Evolutionary conservation across 1,284 basidiomycete genomes (phyloP), one percentile per base, ranked within the genome.

Genomic region (Ganoderma leucocontextum): DNA sequence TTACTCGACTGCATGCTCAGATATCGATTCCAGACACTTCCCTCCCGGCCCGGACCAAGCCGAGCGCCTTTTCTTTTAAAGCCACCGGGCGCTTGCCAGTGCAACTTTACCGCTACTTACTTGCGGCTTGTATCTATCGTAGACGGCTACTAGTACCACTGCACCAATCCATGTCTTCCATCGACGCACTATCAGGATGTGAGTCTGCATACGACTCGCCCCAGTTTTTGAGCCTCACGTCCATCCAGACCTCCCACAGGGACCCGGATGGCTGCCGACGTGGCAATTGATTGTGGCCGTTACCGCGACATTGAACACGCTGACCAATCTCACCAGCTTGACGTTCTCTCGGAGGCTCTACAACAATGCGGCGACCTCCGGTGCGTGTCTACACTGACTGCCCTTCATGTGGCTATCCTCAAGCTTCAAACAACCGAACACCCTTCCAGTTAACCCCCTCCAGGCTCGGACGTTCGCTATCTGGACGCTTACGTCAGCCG

Each of bases 381-480:
- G 77, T 75, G 47, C 19, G 65, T 63, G 9, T 33, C 35, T 58
- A 33, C 64, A 58, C 7, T 63, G 55, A 47, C 19, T n/a, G 10
- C 9, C 19, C 2, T 29, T 2, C 36, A 36, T 39, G 22, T 59
- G 36, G 36, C 38, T 39, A 10, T 39, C 12, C 35, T 15, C n/a
- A 10, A 49, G 38, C 19, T 9, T 36, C 58, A 39, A 29, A 29
- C 44, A 15, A 39, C 22, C 53, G 25, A 52, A 38, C 60, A 44
- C 68, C 44, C 62, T 39, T 68, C 42, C 79, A 97, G 96, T 98
- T 25, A 96, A 92, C 10, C 82, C 86, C 17, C 85, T 98, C 17
- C 94, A 96, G 70, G 92, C 94, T 39, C 88, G 96, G 53, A 93
- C 95, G 1, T 97, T 97, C 78, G 95, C 87, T 2, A 85, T 89